Conservation (phyloP, 306 rosid species). For the Rosa lucieae region DNA sequence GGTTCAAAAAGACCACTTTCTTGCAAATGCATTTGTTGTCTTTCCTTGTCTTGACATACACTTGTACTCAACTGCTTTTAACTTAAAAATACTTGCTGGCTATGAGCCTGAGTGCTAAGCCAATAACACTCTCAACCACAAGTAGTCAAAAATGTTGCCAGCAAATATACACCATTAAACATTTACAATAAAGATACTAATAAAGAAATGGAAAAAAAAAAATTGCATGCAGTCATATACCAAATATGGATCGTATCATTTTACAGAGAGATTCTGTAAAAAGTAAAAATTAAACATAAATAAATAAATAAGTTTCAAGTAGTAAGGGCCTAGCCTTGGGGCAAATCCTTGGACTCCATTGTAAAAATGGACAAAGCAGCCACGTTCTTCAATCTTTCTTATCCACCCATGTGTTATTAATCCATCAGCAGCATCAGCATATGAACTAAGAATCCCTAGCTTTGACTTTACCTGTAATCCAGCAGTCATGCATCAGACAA, state of each 20-base stretch:
- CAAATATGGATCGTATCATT: neutral
- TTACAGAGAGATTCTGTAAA: neutral
- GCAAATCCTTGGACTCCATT: constrained; percentile 95
- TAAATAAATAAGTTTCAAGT: neutral
- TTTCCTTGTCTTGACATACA: neutral
- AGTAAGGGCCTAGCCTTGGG: constrained; percentile 64
- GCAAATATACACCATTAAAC: neutral
- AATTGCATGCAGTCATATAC: neutral
- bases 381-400: constrained; percentile 82
- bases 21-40: neutral
- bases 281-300: neutral
- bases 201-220: neutral
- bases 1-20: neutral
- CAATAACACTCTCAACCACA: neutral
- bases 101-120: neutral
- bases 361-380: constrained; percentile 88
- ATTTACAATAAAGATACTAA: constrained; percentile 8
- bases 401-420: constrained; percentile 96
- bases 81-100: neutral
- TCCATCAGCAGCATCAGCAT: constrained; percentile 72
- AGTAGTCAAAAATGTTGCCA: neutral
- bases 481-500: constrained; percentile 30
- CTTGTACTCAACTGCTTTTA: neutral
- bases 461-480: constrained; percentile 80
- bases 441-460: constrained; percentile 73